Evolutionary conservation across 2,329 filamentous ascomycete genomes (phyloP).

Genomic region (Stachybotrys chartarum): DNA sequence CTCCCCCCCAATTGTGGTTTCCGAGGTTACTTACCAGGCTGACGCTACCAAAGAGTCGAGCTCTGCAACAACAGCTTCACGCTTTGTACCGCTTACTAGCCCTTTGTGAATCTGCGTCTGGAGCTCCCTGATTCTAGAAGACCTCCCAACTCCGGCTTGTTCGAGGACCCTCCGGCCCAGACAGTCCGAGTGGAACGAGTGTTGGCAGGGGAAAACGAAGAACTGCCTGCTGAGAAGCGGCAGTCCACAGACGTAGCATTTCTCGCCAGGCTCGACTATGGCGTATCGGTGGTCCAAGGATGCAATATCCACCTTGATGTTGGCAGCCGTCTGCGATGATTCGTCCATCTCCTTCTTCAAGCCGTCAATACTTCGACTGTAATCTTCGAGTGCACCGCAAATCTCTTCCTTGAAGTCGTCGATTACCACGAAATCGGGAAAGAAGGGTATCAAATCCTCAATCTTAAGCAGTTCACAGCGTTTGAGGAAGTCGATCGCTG

Average conservation of each 20-base stretch:
- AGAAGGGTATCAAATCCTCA: conserved; percentile 96
- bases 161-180: conserved; percentile 80
- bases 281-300: conserved; percentile 84
- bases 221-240: conserved; percentile 87
- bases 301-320: conserved; percentile 86
- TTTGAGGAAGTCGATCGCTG: conserved; percentile 87
- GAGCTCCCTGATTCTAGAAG: conserved; percentile 74
- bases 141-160: conserved; percentile 67
- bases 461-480: conserved; percentile 88
- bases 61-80: conserved; percentile 80
- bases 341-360: conserved; percentile 96
- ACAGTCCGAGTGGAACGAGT: conserved; percentile 95
- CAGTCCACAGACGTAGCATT: conserved; percentile 81
- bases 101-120: conserved; percentile 79
- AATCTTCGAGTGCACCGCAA: conserved; percentile 86
- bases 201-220: conserved; percentile 97
- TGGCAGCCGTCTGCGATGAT: conserved; percentile 75
- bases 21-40: conserved; percentile 58
- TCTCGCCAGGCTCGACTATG: conserved; percentile 92
- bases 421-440: conserved; percentile 96
- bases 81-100: conserved; percentile 58
- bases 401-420: conserved; percentile 99
- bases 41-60: conserved; percentile 87
- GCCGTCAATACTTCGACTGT: conserved; percentile 81
- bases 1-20: neutral